phyloP scores from a whole-genome alignment of 805 yeast genomes.

The Jamesozyma hellenica region DNA sequence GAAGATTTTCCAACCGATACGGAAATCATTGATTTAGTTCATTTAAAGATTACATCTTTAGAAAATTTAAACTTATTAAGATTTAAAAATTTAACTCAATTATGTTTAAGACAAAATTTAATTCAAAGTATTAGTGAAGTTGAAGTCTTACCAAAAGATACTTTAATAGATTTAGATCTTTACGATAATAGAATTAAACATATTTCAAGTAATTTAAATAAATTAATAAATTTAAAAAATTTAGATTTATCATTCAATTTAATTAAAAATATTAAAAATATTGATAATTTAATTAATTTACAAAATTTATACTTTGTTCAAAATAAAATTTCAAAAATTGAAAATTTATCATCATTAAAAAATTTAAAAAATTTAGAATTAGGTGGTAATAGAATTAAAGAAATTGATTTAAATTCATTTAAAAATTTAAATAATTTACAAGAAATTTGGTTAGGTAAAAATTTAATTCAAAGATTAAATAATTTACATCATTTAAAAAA shows the following conservation, averaged over 20 bases:
- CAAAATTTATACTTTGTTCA: constrained; percentile 78
- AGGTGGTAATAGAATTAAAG: constrained; percentile 72
- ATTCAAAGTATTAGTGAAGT: constrained; percentile 64
- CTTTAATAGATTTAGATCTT: constrained; percentile 69
- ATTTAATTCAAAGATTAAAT: constrained; percentile 55
- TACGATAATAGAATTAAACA: constrained; percentile 89
- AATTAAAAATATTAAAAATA: constrained; percentile 73
- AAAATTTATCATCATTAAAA: constrained; percentile 47
- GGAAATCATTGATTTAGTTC: constrained; percentile 54
- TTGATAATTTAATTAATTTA: constrained; percentile 51
- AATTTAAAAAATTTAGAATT: constrained; percentile 66
- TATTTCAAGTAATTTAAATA: constrained; percentile 60
- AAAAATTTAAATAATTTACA: constrained; percentile 45
- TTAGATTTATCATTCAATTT: constrained; percentile 86
- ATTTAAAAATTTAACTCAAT: constrained; percentile 45
- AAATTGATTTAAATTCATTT: constrained; percentile 35
- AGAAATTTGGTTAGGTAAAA: constrained; percentile 90
- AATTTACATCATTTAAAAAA: constrained; percentile 51
- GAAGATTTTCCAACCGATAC: constrained; percentile 46
- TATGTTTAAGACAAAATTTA: constrained; percentile 78
- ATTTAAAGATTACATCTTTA: constrained; percentile 54
- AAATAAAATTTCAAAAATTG: constrained; percentile 68
- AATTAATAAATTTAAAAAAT: constrained; percentile 43
- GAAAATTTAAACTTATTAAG: constrained; percentile 50
- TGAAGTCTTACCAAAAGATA: constrained; percentile 45